phyloP scores from a whole-genome alignment of 2,329 filamentous ascomycete genomes.

The Didymellaceae sp. region DNA sequence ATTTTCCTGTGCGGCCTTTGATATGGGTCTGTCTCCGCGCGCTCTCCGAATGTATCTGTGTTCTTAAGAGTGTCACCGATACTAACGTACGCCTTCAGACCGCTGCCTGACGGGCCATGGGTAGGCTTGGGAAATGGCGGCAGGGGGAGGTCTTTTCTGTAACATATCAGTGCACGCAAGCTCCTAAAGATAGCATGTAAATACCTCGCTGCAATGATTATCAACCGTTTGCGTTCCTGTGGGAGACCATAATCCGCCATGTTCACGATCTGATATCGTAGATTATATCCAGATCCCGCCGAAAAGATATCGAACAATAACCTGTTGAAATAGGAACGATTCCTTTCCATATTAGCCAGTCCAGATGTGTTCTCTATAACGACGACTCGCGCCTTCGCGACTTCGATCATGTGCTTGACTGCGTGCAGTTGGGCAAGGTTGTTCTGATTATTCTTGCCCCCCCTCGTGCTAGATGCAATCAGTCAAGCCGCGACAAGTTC shows the following conservation, averaged over 20 bases:
- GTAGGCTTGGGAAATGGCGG: conserved; percentile 39
- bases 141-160: conserved; percentile 30
- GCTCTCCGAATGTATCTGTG: not conserved
- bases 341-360: conserved; percentile 9
- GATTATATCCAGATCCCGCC: conserved; percentile 28
- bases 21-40: conserved; percentile 14
- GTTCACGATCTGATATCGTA: conserved; percentile 31
- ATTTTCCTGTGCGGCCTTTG: conserved; percentile 19
- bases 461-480: not conserved
- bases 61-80: conserved; percentile 31
- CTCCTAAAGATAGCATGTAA: not conserved
- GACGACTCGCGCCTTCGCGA: not conserved
- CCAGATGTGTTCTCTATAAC: conserved; percentile 2
- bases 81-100: conserved; percentile 26
- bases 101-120: conserved; percentile 28
- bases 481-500: not conserved
- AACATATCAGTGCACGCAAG: conserved; percentile 9
- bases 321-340: conserved; percentile 14
- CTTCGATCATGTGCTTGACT: not conserved
- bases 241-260: conserved; percentile 29
- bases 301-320: conserved; percentile 26
- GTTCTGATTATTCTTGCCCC: not conserved
- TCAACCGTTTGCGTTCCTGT: conserved; percentile 34
- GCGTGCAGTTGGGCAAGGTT: not conserved
- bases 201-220: conserved; percentile 39